A percentile compares a stretch with the other conserved stretches of the same genome.
Conservation (phyloP, 306 rosid species). For the Myrica gale region DNA sequence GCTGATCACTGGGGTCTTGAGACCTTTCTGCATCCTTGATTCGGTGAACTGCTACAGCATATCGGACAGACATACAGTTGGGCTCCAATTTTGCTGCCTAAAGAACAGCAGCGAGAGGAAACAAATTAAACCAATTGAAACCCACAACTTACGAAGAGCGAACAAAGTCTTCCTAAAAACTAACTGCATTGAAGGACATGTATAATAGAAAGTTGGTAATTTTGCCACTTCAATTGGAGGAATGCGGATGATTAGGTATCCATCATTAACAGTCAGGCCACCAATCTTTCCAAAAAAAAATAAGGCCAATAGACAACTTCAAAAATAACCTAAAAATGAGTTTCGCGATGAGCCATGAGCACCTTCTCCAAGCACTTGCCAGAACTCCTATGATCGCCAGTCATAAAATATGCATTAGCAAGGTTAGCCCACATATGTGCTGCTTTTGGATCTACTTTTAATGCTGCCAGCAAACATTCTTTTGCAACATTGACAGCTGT, state of each 20-base stretch:
- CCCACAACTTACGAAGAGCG: not conserved
- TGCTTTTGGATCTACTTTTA: constrained; percentile 77
- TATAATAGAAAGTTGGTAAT: not conserved
- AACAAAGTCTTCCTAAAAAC: not conserved
- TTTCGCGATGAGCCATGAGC: constrained; percentile 55
- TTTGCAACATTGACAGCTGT: constrained; percentile 73
- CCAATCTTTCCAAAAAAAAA: constrained; percentile 26
- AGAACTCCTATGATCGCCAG: constrained; percentile 72
- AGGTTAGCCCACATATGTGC: constrained; percentile 94
- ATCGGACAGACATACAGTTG: constrained; percentile 87
- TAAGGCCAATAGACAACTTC: constrained; percentile 50
- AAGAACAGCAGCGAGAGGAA: constrained; percentile 28
- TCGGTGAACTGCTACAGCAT: constrained; percentile 78
- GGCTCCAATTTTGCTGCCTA: constrained; percentile 93
- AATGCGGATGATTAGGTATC: constrained; percentile 1
- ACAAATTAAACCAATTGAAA: constrained; percentile 3
- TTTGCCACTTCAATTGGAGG: constrained; percentile 14
- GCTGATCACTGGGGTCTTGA: constrained; percentile 83
- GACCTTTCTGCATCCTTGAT: constrained; percentile 93
- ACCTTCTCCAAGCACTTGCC: constrained; percentile 96
- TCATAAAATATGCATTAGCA: constrained; percentile 68
- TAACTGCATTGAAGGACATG: constrained; percentile 19
- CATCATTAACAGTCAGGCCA: constrained; percentile 20
- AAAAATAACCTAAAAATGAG: too few relatives aligned
- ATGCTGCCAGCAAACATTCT: constrained; percentile 84